phyloP scores from a whole-genome alignment of 1,139 yeast species.

The Torulaspora pretoriensis region DNA sequence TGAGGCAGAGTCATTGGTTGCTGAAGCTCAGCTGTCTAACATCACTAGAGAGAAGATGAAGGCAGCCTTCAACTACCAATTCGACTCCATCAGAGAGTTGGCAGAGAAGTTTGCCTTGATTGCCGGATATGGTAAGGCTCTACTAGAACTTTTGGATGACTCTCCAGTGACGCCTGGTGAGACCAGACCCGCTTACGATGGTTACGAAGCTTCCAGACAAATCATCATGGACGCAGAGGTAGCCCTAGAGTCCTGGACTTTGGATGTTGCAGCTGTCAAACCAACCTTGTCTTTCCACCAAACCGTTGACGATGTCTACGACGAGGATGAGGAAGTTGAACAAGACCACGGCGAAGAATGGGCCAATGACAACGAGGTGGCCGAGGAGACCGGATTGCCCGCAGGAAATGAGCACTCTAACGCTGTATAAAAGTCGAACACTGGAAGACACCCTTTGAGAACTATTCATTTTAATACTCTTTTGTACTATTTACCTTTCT shows the following conservation, averaged over 20 bases:
- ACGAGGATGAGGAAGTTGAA: constrained; percentile 38
- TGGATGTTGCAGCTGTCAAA: constrained; percentile 73
- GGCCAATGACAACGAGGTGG: constrained; percentile 28
- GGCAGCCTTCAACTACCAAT: constrained; percentile 80
- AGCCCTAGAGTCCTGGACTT: constrained; percentile 79
- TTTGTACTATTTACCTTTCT: constrained; percentile 13
- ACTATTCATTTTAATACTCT: constrained; percentile 3
- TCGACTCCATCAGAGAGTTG: constrained; percentile 76
- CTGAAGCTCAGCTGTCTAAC: constrained; percentile 84
- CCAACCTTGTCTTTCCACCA: constrained; percentile 78
- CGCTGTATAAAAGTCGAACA: constrained; percentile 2
- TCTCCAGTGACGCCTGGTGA: constrained; percentile 89
- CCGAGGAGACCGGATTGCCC: constrained; percentile 15
- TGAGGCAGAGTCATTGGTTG: constrained; percentile 85
- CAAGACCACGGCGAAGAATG: constrained; percentile 28
- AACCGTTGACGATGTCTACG: constrained; percentile 59
- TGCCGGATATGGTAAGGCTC: constrained; percentile 86
- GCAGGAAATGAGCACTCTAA: neutral
- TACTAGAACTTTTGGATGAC: constrained; percentile 76
- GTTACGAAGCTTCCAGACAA: constrained; percentile 83
- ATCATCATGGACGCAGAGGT: constrained; percentile 81
- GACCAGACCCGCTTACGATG: constrained; percentile 83
- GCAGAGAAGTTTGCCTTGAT: constrained; percentile 81
- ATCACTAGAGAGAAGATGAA: constrained; percentile 83
- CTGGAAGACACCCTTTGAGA: neutral